Evolutionary conservation across 257 asterid genomes (phyloP), one percentile per base, ranked within the genome.

Genomic region (Apocynum venetum): DNA sequence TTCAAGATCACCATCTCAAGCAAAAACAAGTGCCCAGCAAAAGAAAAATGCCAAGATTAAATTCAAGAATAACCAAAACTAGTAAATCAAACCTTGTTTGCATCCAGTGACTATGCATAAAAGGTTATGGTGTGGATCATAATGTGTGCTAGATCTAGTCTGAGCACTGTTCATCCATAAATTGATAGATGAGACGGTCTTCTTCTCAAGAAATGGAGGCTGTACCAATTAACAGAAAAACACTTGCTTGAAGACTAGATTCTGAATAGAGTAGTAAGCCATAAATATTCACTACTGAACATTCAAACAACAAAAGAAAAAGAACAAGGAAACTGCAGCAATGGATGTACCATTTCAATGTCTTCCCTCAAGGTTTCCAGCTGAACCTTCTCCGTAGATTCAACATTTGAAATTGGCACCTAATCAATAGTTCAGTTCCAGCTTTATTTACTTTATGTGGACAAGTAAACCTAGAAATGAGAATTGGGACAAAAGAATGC

Each of bases 71-170:
- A 43, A 38, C 43, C n/a, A 68, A 57, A 43, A 53, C 14, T 56
- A 72, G 67, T 67, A 46, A 71, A 80, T 46, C 76, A 75, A 70
- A 90, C 97, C 97, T 90, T 89, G 89, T 84, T 93, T 93, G 82
- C 85, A 76, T 75, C 97, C 98, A 60, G 97, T 81, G 73, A 93
- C 79, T 75, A 89, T 57, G 88, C 99, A 96, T 77, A 90, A 74
- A 71, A 93, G 94, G 84, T 93, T 93, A 84, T 96, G 97, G 89
- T 96, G 93, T 7, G 94, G 97, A 86, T 91, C 97, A 63, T 93
- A 91, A 89, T 93, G 98, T 75, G 97, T 88, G 84, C 97, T 95
- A 31, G 98, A 95, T 89, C 98, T 93, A 83, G 86, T 84, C 77
- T 83, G 83, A 83, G 87, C 87, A 77, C 86, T 90, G 86, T 89